Percentiles rank a stretch among this genome's conserved stretches.
These are phyloP conservation scores for Mortierella sp. DNA, from an alignment of 371 early-diverging fungal species.

Conservation along the genomic window DNA sequence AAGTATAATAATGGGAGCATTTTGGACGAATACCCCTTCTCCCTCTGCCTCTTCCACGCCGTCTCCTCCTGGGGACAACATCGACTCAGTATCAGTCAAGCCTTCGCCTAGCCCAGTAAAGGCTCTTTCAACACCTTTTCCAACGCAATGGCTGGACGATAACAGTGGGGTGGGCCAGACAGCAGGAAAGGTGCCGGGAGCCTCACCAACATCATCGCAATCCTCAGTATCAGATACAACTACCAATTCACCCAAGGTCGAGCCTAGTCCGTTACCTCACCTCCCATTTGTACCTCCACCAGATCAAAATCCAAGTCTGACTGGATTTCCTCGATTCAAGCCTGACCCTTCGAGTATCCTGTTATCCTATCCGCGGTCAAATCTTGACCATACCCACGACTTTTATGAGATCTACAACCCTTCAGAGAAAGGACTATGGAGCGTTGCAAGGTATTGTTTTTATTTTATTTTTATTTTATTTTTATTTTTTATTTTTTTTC, in stretches of 20 bases:
- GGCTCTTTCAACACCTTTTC: slow-evolving; percentile 40
- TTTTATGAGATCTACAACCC: slow-evolving; percentile 54
- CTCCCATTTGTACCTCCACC: slow-evolving; percentile 44
- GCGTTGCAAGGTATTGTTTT: slow-evolving; percentile 29
- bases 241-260: slow-evolving; percentile 14
- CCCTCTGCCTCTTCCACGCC: neutral
- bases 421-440: slow-evolving; percentile 38
- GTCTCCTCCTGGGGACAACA: neutral
- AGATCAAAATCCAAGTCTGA: slow-evolving; percentile 44
- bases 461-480: too few species aligned
- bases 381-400: slow-evolving; percentile 45
- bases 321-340: slow-evolving; percentile 11
- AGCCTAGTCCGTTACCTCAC: slow-evolving; percentile 24
- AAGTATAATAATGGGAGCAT: slow-evolving; percentile 34
- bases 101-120: slow-evolving; percentile 22
- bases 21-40: slow-evolving; percentile 26
- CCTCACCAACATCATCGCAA: neutral
- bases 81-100: slow-evolving; percentile 11
- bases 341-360: slow-evolving; percentile 51
- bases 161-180: neutral
- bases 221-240: neutral
- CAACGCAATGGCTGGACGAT: slow-evolving; percentile 15
- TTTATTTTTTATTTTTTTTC: too few species aligned
- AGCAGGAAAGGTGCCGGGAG: neutral
- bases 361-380: slow-evolving; percentile 42